Evolutionary conservation across 768 basidiomycete genomes (phyloP), one percentile per base, ranked within the genome.

Genomic region (Termitomyces sp.): DNA sequence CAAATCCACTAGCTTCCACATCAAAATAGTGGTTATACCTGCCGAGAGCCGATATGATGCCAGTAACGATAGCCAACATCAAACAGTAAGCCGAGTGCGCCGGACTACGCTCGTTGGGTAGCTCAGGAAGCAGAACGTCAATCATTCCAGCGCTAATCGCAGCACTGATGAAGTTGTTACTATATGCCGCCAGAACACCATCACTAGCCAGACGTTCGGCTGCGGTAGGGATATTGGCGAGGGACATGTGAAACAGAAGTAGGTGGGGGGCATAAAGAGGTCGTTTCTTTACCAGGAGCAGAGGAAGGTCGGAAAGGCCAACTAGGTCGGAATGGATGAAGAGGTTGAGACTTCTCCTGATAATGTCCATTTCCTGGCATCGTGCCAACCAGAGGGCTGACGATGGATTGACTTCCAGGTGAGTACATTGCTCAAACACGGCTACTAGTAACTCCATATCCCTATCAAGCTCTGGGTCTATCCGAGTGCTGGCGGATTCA

Each of bases 131-230:
- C 1, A 77, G 69, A 24, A 85, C 81, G 26, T 88, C 84, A 43
- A 98, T 81, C 60, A 79, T 67, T 1, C 94, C 94, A 4, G 83
- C 76, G 61, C 88, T 88, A 61, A 92, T 85, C n/a, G 85, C 83
- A 18, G 80, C 72, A 52, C 85, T 90, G 65, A 97, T 84, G 47
- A 79, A 80, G 67, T 90, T 94, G 64, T 89, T 90, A 66, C 86
- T 87, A 67, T 96, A 94, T 0, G 93, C 89, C 0, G 85, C 72
- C 20, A 96, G 72, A 1, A 92, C 76, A 32, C 93, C 92, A 61
- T 90, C 91, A 62, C 87, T 86, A 5, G 93, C 92, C 26, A 97
- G 81, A 57, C 89, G 76, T 68, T 96, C 94, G 0, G 94, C 93
- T 0, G 91, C 86, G 1, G 82, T 79, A 0, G 87, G 82, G 53